Conservation (phyloP, 331 rosid genomes). For the Dryas integrifolia region DNA sequence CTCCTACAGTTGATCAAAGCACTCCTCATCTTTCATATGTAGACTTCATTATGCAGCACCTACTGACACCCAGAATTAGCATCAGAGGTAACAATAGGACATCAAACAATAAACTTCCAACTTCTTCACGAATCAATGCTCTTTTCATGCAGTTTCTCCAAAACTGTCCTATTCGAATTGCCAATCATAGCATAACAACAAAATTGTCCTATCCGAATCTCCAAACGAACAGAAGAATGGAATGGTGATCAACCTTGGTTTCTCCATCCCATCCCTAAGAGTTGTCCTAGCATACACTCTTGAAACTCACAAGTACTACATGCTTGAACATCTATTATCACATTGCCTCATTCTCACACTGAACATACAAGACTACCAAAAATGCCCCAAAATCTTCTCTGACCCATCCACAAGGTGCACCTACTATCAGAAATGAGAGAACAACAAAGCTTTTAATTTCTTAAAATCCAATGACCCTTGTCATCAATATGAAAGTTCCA, state of each 20-base stretch:
- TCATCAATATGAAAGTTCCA: not conserved
- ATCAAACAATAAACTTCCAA: not conserved
- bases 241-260: not conserved
- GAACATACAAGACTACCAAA: conserved; percentile 25
- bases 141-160: not conserved
- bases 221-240: not conserved
- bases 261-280: not conserved
- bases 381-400: not conserved
- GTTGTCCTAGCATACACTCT: not conserved
- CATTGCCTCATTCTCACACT: conserved; percentile 12
- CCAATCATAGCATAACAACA: not conserved
- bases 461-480: conserved; percentile 8
- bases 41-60: conserved; percentile 14
- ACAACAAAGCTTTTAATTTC: conserved; percentile 9
- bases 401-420: not conserved
- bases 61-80: conserved; percentile 15
- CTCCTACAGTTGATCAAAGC: conserved; percentile 9
- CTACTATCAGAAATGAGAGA: not conserved
- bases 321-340: not conserved
- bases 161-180: not conserved
- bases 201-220: not conserved
- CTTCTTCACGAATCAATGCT: conserved; percentile 14
- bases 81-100: not conserved
- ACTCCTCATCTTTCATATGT: conserved; percentile 5
- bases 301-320: not conserved